Percentiles rank a stretch among this genome's conserved stretches.
phyloP scores from a whole-genome alignment of 495 filamentous ascomycete species.

The Lophiotrema nucula region DNA sequence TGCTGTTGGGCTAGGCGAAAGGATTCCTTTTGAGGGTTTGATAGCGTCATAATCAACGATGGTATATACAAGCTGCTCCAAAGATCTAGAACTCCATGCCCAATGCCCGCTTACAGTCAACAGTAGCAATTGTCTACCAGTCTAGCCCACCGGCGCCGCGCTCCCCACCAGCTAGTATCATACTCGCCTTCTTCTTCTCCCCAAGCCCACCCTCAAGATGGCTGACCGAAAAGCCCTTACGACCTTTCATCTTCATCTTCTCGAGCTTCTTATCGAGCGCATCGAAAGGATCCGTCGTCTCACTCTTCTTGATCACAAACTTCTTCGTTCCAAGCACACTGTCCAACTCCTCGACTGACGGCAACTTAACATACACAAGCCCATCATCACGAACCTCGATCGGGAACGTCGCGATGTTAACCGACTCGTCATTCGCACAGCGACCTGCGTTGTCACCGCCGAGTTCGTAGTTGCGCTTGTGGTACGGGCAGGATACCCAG shows the following conservation, averaged over 20 bases:
- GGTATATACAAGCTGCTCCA: no score
- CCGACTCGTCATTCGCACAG: constrained; percentile 71
- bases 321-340: constrained; percentile 73
- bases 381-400: constrained; percentile 77
- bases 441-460: constrained; percentile 64
- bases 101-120: no score
- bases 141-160: constrained; percentile 59
- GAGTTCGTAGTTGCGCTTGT: constrained; percentile 90
- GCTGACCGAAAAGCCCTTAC: constrained; percentile 54
- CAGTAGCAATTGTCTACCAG: no score
- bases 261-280: constrained; percentile 66
- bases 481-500: constrained; percentile 86
- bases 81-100: no score
- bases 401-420: constrained; percentile 85
- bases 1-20: no score
- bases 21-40: no score
- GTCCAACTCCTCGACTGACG: constrained; percentile 83
- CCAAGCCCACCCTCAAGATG: constrained; percentile 46
- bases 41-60: no score
- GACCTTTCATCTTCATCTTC: constrained; percentile 53
- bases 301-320: constrained; percentile 80
- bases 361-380: constrained; percentile 82
- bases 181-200: constrained; percentile 47
- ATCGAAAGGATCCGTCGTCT: constrained; percentile 61
- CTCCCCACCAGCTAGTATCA: constrained; percentile 47